Evolutionary conservation across 2,329 filamentous ascomycete species (phyloP), one percentile per base, ranked within the genome.

Genomic region (Pseudodiploospora longispora): DNA sequence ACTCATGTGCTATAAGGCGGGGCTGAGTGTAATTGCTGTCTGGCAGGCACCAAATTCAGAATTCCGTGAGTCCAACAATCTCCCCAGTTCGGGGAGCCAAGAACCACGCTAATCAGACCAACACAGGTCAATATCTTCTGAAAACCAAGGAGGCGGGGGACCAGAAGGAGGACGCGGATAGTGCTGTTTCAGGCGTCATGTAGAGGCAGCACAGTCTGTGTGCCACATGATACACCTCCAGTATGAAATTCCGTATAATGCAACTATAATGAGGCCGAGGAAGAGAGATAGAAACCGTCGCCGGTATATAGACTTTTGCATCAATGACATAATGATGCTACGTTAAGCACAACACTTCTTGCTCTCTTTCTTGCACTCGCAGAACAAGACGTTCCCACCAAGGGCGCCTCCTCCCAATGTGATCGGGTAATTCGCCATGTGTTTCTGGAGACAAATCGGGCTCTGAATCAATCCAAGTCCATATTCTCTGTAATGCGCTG

Each of bases 351-450:
- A 68, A 49, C 8, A 61, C 60, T 47, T 67, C 63, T 44, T 53
- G 39, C 49, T 63, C 63, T 40, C 53, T 50, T 6, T 55, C 50
- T 38, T 56, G 52, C 28, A 68, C 55, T 39, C 51, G 55, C 31
- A 48, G 48, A 12, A 69, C 62, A 44, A 69, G 55, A n/a, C 48
- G 44, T 53, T 69, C 66, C 66, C 66, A 69, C 66, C 66, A 69
- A 19, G 62, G 53, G 30, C 48, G 40, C 39, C 66, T 61, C 31
- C 57, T 47, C 36, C 52, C 47, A 40, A 68, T 54, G 19, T 50
- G 43, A 12, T 51, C 44, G 35, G 55, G 41, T 10, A 60, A 36
- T 33, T 46, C 36, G 34, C 35, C 32, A 31, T 43, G 47, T 34
- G 42, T 36, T 5, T 49, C 47, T 34, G 31, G 35, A n/a, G 44